Evolutionary conservation across 169 alveolate species (phyloP).

Genomic region (Cryptosporidium meleagridis): DNA sequence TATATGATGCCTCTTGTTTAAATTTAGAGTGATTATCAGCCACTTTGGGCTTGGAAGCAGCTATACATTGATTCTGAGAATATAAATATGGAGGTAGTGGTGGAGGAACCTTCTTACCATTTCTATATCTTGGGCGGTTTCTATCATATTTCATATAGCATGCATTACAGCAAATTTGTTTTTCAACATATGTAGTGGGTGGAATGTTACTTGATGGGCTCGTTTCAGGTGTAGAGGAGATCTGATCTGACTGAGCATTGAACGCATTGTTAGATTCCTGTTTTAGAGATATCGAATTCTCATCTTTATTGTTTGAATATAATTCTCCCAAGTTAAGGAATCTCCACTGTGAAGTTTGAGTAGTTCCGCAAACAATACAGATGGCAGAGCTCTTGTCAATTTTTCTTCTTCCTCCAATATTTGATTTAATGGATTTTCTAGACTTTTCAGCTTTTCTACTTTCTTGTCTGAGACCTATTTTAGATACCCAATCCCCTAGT

Average conservation of each 20-base stretch:
- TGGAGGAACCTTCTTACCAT: conserved; percentile 69
- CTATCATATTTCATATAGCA: conserved; percentile 73
- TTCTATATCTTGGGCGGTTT: conserved; percentile 70
- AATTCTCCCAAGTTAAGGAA: conserved; percentile 34
- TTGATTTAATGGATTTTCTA: conserved; percentile 21
- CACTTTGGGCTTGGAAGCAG: background rate
- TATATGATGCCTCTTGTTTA: background rate
- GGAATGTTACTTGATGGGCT: background rate
- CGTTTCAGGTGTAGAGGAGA: background rate
- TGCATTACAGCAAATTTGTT: conserved; percentile 71
- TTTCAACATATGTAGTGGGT: conserved; percentile 21
- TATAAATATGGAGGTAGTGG: conserved; percentile 60
- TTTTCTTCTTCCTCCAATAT: conserved; percentile 61
- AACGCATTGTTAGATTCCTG: background rate
- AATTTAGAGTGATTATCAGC: background rate
- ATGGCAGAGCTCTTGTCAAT: conserved; percentile 72
- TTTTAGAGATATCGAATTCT: background rate
- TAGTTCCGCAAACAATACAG: conserved; percentile 66
- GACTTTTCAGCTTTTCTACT: conserved; percentile 22
- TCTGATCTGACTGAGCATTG: background rate
- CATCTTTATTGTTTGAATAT: background rate
- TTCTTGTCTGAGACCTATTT: background rate
- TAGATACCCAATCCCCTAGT: conserved; percentile 23
- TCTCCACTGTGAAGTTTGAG: conserved; percentile 72
- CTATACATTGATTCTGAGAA: conserved; percentile 2